A percentile compares a stretch with the other conserved stretches of the same genome.
phyloP scores from a whole-genome alignment of 169 alveolate species.

The Plasmodium adleri region DNA sequence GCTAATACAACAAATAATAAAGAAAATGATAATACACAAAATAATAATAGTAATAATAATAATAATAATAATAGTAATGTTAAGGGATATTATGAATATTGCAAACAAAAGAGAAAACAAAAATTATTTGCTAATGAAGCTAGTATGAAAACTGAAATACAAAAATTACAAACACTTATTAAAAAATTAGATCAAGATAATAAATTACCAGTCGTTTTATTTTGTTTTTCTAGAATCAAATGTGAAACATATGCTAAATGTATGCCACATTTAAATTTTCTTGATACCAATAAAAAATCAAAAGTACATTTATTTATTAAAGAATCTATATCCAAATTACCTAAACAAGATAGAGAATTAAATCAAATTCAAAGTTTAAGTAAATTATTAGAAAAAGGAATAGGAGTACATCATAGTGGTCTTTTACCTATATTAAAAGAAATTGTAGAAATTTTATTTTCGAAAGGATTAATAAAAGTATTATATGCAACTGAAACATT shows the following conservation, averaged over 20 bases:
- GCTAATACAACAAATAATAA: slow-evolving; percentile 26
- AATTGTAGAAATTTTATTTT: slow-evolving; percentile 97
- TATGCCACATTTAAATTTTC: slow-evolving; percentile 88
- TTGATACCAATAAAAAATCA: slow-evolving; percentile 88
- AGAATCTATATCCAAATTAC: slow-evolving; percentile 86
- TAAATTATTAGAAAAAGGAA: slow-evolving; percentile 93
- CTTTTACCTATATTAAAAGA: slow-evolving; percentile 98
- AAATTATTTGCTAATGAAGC: slow-evolving; percentile 60
- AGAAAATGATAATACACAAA: not conserved
- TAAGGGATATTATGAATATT: slow-evolving; percentile 49
- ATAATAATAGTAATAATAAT: not conserved
- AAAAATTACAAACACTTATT: slow-evolving; percentile 87
- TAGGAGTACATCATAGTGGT: slow-evolving; percentile 99
- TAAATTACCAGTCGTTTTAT: slow-evolving; percentile 96
- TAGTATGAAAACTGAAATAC: slow-evolving; percentile 87
- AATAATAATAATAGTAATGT: slow-evolving; percentile 17
- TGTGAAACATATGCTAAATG: slow-evolving; percentile 92
- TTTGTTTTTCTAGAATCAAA: slow-evolving; percentile 94
- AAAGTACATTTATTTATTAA: slow-evolving; percentile 90
- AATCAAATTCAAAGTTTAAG: slow-evolving; percentile 91
- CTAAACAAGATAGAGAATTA: slow-evolving; percentile 90
- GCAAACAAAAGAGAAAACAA: slow-evolving; percentile 57
- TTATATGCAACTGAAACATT: slow-evolving; percentile 99
- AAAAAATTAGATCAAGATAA: slow-evolving; percentile 86
- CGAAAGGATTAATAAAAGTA: slow-evolving; percentile 96